Conservation (phyloP, 2,329 filamentous ascomycete genomes). For the Fusarium sp. region DNA sequence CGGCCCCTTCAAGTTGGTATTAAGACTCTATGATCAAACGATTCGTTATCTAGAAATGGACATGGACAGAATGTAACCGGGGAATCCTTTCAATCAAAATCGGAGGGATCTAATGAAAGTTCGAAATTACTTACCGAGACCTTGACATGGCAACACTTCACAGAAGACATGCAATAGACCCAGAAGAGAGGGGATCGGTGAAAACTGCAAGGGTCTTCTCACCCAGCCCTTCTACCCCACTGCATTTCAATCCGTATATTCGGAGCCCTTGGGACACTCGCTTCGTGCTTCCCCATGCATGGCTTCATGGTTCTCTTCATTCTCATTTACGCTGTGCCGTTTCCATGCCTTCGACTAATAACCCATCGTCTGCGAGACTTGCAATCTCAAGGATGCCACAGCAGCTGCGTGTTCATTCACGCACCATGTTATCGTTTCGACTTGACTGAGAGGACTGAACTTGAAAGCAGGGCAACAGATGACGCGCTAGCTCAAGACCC, state of each 20-base stretch:
- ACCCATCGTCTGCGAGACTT: neutral
- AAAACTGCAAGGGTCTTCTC: conserved; percentile 36
- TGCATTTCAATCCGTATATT: conserved; percentile 34
- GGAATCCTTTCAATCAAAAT: conserved; percentile 1
- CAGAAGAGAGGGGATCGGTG: conserved; percentile 29
- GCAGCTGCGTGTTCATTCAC: conserved; percentile 2
- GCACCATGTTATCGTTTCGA: conserved; percentile 11
- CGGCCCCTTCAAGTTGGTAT: conserved; percentile 3
- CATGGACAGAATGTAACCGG: neutral
- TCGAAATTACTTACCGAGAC: conserved; percentile 25
- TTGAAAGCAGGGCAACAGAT: conserved; percentile 19
- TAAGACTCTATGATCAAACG: conserved; percentile 10
- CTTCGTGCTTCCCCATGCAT: conserved; percentile 23
- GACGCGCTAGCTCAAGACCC: conserved; percentile 30
- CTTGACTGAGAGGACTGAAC: conserved; percentile 1
- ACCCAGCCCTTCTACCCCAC: conserved; percentile 26
- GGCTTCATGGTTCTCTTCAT: neutral
- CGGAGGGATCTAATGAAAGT: conserved; percentile 15
- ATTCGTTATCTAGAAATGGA: neutral
- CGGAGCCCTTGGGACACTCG: conserved; percentile 14
- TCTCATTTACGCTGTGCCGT: conserved; percentile 15
- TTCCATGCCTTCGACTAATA: neutral
- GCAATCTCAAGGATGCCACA: neutral
- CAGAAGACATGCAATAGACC: conserved; percentile 26
- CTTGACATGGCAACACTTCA: conserved; percentile 20